Evolutionary conservation across 345 rosid genomes (phyloP).

Genomic region (Triadica sebifera): DNA sequence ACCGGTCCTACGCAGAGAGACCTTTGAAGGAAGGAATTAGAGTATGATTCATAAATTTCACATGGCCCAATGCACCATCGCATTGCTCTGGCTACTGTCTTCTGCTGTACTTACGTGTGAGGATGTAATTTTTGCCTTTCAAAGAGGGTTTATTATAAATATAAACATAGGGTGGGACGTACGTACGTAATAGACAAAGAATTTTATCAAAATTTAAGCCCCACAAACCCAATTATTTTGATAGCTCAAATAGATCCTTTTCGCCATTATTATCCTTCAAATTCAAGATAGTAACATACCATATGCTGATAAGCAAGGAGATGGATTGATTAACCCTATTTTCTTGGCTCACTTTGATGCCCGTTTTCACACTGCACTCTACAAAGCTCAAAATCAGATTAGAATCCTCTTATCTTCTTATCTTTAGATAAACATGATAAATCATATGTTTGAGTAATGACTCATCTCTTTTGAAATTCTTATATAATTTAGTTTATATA

Average conservation of each 20-base stretch:
- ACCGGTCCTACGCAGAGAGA: not conserved
- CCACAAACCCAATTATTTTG: not conserved
- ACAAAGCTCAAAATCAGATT: too few relatives aligned
- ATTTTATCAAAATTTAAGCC: not conserved
- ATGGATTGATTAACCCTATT: not conserved
- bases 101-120: too few relatives aligned
- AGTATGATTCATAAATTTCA: not conserved
- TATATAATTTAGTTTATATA: too few relatives aligned
- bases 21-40: slow-evolving; percentile 3
- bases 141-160: not conserved
- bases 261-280: slow-evolving; percentile 1
- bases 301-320: not conserved
- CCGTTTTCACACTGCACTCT: slow-evolving; percentile 1
- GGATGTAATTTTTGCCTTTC: not conserved
- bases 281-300: not conserved
- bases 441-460: too few relatives aligned
- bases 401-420: too few relatives aligned
- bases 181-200: not conserved
- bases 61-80: too few relatives aligned
- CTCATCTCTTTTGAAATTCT: too few relatives aligned
- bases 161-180: not conserved
- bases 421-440: too few relatives aligned
- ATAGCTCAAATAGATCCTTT: not conserved
- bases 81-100: too few relatives aligned
- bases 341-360: slow-evolving; percentile 9